phyloP scores from a whole-genome alignment of 2,329 filamentous ascomycete genomes.

The Epichloe sibirici region DNA sequence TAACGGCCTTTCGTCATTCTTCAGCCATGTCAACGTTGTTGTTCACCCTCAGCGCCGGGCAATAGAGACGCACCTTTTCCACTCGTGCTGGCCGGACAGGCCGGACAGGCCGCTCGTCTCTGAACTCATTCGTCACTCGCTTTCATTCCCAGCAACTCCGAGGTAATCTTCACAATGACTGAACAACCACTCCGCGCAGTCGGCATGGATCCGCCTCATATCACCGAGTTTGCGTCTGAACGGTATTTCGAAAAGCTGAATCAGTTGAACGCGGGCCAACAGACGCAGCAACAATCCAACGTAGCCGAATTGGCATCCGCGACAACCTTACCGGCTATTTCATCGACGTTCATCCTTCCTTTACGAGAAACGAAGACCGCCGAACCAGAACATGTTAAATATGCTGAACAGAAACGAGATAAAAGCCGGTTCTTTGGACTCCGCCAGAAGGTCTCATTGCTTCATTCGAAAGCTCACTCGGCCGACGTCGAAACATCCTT shows the following conservation, averaged over 20 bases:
- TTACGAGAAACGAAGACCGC: conserved; percentile 27
- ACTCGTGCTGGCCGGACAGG: conserved; percentile 17
- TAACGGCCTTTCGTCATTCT: background rate
- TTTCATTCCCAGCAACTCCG: conserved; percentile 5
- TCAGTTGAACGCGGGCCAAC: conserved; percentile 36
- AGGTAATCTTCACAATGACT: conserved; percentile 17
- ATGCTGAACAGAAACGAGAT: conserved; percentile 26
- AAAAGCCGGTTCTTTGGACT: conserved; percentile 31
- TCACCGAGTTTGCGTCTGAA: conserved; percentile 55
- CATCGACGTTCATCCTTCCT: conserved; percentile 38
- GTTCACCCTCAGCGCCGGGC: conserved; percentile 10
- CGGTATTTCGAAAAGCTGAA: conserved; percentile 51
- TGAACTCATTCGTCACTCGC: conserved; percentile 11
- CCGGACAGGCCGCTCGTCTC: conserved; percentile 14
- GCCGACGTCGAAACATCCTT: conserved; percentile 8
- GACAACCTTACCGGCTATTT: conserved; percentile 11
- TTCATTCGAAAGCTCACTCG: conserved; percentile 21
- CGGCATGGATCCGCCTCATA: conserved; percentile 48
- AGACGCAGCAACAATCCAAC: conserved; percentile 26
- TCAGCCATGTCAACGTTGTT: conserved; percentile 19
- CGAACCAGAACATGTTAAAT: conserved; percentile 19
- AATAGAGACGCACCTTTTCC: conserved; percentile 21
- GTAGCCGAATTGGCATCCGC: conserved; percentile 1
- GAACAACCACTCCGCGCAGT: conserved; percentile 16
- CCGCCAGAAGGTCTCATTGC: conserved; percentile 25